Evolutionary conservation across 495 filamentous ascomycete genomes (phyloP), one percentile per base, ranked within the genome.

Genomic region (Penicillium turbatum): DNA sequence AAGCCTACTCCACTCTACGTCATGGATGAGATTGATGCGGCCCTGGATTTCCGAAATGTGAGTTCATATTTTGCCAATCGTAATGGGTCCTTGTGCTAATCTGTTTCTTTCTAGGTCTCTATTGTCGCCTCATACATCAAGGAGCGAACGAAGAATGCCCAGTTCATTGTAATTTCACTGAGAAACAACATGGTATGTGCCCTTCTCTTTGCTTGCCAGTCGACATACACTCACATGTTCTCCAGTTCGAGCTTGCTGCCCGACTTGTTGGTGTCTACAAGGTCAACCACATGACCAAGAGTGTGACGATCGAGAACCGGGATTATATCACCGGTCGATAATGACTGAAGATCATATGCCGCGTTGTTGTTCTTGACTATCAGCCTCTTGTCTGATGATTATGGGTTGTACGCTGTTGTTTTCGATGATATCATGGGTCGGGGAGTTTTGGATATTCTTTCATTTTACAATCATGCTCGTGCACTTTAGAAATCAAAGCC

Each of bases 231-330:
- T 70, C 49, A 68, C 44, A 31, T 54, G 5, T 17, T 3, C 3
- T 30, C 35, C 43, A 78, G 75, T 98, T 98, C 73, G 93, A 98
- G 77, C 84, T 98, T 49, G 95, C 93, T 15, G 83, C 91, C 39
- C 79, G 93, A 44, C 79, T 98, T 34, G 90, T 98, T 6, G 93
- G 93, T 42, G 92, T 98, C 41, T 98, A 98, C 72, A 98, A 98
- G 74, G 93, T 98, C 66, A 97, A 97, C 72, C 93, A 98, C 72
- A 98, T 97, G 93, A 96, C 90, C 37, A 96, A 95, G 83, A 92
- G 87, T 64, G 90, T 96, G 3, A 93, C 90, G n/a, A 90, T 96
- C 40, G 90, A 96, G 68, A 96, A 96, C 69, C 79, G 77, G 53
- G 89, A 96, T 64, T 96, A 92, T 59, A 86, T 92, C 52, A 74